Percentiles rank a stretch among this genome's conserved stretches.
Conservation (phyloP, 108 stramenopile species). For the Cyclotella cryptica region DNA sequence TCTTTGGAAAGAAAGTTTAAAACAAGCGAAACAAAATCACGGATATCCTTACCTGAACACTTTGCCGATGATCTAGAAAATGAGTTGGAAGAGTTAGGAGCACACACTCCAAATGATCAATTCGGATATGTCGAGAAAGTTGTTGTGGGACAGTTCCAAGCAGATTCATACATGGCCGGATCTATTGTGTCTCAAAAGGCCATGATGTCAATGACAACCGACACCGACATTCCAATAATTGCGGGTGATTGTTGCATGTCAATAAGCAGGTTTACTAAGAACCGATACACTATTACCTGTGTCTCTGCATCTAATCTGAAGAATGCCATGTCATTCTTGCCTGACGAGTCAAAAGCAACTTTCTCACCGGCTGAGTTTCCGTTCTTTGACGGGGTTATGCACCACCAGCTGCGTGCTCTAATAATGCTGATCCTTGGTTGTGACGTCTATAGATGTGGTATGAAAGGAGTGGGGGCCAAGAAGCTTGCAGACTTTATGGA, state of each 20-base stretch:
- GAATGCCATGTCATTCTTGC: neutral
- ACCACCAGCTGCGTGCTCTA: neutral
- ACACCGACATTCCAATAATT: conserved; percentile 1
- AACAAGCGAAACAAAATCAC: neutral
- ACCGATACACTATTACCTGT: neutral
- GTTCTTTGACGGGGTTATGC: neutral
- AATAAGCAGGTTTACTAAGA: neutral
- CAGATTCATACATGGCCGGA: neutral
- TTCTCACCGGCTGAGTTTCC: neutral
- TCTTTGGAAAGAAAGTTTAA: neutral
- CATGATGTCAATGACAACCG: neutral
- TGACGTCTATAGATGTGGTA: neutral
- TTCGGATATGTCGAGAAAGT: neutral
- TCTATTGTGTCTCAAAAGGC: neutral
- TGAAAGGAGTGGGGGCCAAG: neutral
- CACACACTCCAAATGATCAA: neutral
- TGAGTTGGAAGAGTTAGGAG: neutral
- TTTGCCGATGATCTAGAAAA: neutral
- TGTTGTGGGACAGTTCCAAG: conserved; percentile 7
- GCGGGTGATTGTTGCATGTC: no score
- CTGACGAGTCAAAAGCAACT: neutral
- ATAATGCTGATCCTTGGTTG: neutral
- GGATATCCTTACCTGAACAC: neutral
- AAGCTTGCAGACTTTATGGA: neutral
- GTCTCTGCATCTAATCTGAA: neutral